Percentiles rank a stretch among this genome's conserved stretches.
Conservation (phyloP, 2,329 filamentous ascomycete genomes). For the Chrysoporthe austroafricana region DNA sequence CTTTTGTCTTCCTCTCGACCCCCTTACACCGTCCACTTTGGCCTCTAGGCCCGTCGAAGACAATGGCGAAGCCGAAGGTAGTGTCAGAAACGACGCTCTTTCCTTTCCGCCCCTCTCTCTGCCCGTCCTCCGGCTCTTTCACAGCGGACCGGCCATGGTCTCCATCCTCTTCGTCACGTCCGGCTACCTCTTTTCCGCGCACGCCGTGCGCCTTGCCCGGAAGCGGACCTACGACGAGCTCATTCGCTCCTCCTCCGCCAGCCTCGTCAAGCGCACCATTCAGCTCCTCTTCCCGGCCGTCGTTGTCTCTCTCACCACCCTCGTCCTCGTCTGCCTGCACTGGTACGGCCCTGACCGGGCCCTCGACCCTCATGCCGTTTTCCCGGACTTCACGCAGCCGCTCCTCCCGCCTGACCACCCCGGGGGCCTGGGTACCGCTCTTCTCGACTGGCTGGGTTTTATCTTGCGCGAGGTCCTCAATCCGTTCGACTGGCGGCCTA, state of each 20-base stretch:
- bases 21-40: not conserved
- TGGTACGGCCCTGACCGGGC: not conserved
- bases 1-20: constrained; percentile 3
- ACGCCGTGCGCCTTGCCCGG: constrained; percentile 1
- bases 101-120: not conserved
- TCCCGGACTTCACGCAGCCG: not conserved
- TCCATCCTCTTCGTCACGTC: constrained; percentile 13
- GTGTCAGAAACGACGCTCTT: not conserved
- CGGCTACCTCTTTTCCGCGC: constrained; percentile 9
- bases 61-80: not conserved
- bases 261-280: not conserved
- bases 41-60: not conserved
- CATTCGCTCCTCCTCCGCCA: not conserved
- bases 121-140: constrained; percentile 5
- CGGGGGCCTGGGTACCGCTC: not conserved
- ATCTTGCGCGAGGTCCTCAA: constrained; percentile 1
- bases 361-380: not conserved
- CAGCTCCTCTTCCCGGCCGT: not conserved
- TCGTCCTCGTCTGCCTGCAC: constrained; percentile 8
- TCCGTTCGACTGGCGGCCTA: constrained; percentile 8
- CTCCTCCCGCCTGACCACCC: constrained; percentile 5
- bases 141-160: constrained; percentile 9
- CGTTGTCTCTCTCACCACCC: not conserved
- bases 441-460: constrained; percentile 1
- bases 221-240: not conserved